phyloP scores from a whole-genome alignment of 371 early-diverging fungal species.

The Apophysomyces sp. region DNA sequence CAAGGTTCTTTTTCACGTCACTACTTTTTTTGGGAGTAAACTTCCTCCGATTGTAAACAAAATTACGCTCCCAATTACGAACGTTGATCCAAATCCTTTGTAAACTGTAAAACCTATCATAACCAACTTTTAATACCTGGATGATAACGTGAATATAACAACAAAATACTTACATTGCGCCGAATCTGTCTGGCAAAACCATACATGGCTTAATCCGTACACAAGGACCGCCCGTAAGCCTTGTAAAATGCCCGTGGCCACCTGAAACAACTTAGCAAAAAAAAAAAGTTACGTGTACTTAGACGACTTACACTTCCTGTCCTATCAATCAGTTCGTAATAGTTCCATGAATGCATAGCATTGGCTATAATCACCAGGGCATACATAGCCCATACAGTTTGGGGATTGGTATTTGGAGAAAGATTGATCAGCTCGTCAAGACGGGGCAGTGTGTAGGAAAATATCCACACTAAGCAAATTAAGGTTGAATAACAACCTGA shows the following conservation, averaged over 20 bases:
- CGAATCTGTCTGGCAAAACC: slow-evolving; percentile 61
- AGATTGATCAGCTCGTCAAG: slow-evolving; percentile 38
- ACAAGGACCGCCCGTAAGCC: slow-evolving; percentile 68
- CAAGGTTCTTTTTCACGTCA: too few species aligned
- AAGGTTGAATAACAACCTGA: slow-evolving; percentile 53
- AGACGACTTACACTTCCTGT: slow-evolving; percentile 47
- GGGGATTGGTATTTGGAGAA: slow-evolving; percentile 9
- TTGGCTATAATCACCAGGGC: slow-evolving; percentile 29
- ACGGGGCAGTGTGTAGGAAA: slow-evolving; percentile 47
- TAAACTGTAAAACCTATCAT: slow-evolving; percentile 42
- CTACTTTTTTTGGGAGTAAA: neutral
- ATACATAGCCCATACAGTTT: slow-evolving; percentile 28
- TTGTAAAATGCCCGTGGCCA: slow-evolving; percentile 66
- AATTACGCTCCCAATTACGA: slow-evolving; percentile 53
- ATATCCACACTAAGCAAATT: slow-evolving; percentile 45
- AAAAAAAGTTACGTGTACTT: neutral
- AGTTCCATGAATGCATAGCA: slow-evolving; percentile 48
- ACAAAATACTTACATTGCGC: slow-evolving; percentile 59
- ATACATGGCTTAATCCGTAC: slow-evolving; percentile 62
- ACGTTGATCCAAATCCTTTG: slow-evolving; percentile 45
- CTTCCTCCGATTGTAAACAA: slow-evolving; percentile 36
- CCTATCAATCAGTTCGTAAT: slow-evolving; percentile 52
- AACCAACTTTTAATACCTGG: too few species aligned
- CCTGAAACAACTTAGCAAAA: slow-evolving; percentile 27
- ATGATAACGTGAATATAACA: neutral